phyloP scores from a whole-genome alignment of 2,329 filamentous ascomycete species.

The Elsinoe perseae region DNA sequence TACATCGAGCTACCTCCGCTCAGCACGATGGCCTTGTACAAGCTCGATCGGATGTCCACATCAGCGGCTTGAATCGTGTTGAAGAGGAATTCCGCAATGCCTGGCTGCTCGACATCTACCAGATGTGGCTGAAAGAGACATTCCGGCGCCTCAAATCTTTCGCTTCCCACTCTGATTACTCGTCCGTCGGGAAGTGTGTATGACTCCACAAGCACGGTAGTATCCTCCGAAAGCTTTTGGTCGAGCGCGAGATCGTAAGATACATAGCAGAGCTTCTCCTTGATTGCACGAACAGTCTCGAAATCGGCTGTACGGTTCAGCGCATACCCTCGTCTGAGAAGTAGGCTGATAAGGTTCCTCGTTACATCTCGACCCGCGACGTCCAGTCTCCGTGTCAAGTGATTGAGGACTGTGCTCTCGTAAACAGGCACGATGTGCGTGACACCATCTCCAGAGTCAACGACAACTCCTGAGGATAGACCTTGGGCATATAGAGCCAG shows the following conservation, averaged over 20 bases:
- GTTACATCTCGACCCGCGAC: constrained; percentile 96
- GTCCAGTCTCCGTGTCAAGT: constrained; percentile 86
- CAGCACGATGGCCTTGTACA: constrained; percentile 96
- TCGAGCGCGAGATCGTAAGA: constrained; percentile 96
- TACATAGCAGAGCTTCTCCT: constrained; percentile 99
- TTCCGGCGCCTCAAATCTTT: constrained; percentile 95
- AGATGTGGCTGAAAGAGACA: constrained; percentile 98
- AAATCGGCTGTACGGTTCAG: constrained; percentile 98
- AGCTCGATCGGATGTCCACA: constrained; percentile 83
- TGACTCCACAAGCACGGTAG: constrained; percentile 91
- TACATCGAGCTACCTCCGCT: constrained; percentile 99
- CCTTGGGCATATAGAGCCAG: constrained; percentile 94
- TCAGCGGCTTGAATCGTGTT: constrained; percentile 97
- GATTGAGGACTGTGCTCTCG: constrained; percentile 95
- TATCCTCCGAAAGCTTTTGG: constrained; percentile 92
- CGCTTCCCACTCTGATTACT: constrained; percentile 90
- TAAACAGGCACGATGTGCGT: constrained; percentile 98
- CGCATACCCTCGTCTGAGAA: constrained; percentile 88
- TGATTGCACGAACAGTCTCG: constrained; percentile 97
- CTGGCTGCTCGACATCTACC: constrained; percentile 93
- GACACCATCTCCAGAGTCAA: constrained; percentile 95
- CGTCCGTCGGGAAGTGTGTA: constrained; percentile 96
- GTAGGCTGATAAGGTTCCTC: constrained; percentile 92
- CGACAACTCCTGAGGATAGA: constrained; percentile 77
- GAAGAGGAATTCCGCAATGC: constrained; percentile 95